Conservation (phyloP, 345 rosid genomes). For the Noccaea caerulescens region DNA sequence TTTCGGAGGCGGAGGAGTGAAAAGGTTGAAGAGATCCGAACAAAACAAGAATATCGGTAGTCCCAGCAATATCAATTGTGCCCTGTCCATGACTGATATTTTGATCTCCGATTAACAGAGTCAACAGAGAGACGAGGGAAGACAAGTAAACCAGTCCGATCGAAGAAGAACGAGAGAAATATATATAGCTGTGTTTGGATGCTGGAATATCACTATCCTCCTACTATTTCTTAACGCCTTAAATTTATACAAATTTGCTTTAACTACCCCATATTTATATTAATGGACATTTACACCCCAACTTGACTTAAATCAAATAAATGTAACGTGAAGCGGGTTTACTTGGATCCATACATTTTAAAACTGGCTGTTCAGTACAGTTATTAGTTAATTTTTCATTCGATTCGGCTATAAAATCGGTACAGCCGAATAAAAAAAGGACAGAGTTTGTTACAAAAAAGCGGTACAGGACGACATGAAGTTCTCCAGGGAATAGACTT, state of each 20-base stretch:
- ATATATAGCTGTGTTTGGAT: conserved; percentile 28
- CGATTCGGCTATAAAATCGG: background rate
- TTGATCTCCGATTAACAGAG: conserved; percentile 27
- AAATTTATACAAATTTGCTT: background rate
- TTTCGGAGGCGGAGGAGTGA: conserved; percentile 71
- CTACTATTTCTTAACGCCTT: background rate
- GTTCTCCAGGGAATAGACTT: conserved; percentile 54
- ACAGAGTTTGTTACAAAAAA: conserved; percentile 34
- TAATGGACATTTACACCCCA: background rate
- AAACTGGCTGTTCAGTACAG: background rate
- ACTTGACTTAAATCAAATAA: background rate
- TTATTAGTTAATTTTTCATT: background rate
- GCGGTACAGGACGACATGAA: conserved; percentile 39
- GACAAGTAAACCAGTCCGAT: background rate
- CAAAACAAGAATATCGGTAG: conserved; percentile 66
- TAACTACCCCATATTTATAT: background rate
- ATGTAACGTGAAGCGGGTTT: background rate
- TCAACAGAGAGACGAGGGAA: background rate
- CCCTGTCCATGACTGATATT: conserved; percentile 53
- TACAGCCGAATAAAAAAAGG: background rate
- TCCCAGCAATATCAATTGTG: conserved; percentile 60
- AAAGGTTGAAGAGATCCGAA: conserved; percentile 67
- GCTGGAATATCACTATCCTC: conserved; percentile 13
- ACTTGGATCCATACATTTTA: background rate
- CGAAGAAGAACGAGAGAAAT: conserved; percentile 6